Evolutionary conservation across 31 red algal genomes (phyloP).

Genomic region (Porphyra umbilicalis): DNA sequence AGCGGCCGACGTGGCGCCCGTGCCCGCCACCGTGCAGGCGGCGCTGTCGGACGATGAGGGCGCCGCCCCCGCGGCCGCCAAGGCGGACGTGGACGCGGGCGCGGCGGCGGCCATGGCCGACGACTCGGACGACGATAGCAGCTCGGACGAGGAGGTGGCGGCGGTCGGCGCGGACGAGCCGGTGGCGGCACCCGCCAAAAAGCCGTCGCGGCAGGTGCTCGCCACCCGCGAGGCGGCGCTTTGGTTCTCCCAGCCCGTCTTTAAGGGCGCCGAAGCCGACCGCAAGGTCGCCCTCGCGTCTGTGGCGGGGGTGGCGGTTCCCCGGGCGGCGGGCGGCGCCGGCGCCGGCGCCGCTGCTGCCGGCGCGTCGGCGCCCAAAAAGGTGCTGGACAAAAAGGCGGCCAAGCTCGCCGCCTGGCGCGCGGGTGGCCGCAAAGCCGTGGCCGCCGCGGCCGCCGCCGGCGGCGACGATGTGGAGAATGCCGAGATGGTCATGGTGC

Average conservation of each 20-base stretch:
- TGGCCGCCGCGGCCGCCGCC: conserved; percentile 20
- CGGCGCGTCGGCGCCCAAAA: neutral
- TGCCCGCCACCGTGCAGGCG: neutral
- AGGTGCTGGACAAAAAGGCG: neutral
- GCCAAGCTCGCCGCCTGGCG: neutral
- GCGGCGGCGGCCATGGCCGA: neutral
- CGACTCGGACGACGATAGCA: neutral
- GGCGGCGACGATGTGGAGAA: conserved; percentile 4
- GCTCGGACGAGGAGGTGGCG: neutral
- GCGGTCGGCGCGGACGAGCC: neutral
- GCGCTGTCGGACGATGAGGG: conserved; percentile 1
- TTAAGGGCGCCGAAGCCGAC: conserved; percentile 22
- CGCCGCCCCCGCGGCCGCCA: neutral
- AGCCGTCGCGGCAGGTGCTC: neutral
- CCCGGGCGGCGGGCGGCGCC: neutral
- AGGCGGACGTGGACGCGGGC: neutral
- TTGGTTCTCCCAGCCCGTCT: conserved; percentile 73
- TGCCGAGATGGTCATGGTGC: conserved; percentile 3
- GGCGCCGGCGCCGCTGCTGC: neutral
- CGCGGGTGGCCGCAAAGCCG: conserved; percentile 13
- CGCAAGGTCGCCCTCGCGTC: neutral
- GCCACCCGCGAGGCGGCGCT: conserved; percentile 51
- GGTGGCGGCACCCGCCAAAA: neutral
- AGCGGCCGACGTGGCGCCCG: neutral
- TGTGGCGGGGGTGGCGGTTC: neutral